Percentiles rank a stretch among this genome's conserved stretches.
Conservation (phyloP, 306 rosid species). For the Rosa rugosa region DNA sequence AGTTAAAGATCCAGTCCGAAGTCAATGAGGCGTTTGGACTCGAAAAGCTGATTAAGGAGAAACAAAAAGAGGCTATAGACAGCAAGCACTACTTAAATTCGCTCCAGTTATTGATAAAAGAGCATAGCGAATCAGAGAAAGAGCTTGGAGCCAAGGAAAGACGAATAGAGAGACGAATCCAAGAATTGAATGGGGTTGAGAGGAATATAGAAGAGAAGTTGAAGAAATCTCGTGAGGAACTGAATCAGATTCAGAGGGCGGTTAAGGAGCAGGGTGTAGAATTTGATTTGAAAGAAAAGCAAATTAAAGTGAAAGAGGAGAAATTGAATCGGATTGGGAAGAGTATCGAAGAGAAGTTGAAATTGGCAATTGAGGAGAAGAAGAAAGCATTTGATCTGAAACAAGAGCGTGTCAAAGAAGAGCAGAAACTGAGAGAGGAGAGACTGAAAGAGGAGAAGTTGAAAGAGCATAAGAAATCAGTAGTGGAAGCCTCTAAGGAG, state of each 20-base stretch:
- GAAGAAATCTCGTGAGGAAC: not conserved
- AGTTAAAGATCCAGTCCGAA: too few species aligned
- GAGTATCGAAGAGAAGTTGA: not conserved
- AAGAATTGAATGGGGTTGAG: not conserved
- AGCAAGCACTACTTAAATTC: slow-evolving; percentile 14
- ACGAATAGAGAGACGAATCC: not conserved
- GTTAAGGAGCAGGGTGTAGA: not conserved
- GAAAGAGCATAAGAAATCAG: too few species aligned
- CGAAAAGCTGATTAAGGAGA: slow-evolving; percentile 11
- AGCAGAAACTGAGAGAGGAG: too few species aligned
- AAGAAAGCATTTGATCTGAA: not conserved
- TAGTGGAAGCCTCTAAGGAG: too few species aligned
- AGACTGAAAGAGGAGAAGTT: too few species aligned
- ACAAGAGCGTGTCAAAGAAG: too few species aligned
- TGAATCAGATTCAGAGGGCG: too few species aligned
- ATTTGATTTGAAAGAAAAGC: not conserved
- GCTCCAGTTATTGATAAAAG: not conserved
- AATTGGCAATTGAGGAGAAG: slow-evolving; percentile 1
- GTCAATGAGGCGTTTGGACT: too few species aligned
- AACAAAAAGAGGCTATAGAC: slow-evolving; percentile 12
- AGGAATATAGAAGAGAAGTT: not conserved
- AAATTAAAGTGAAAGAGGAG: not conserved
- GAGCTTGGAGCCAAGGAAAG: not conserved
- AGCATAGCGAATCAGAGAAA: not conserved
- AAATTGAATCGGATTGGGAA: not conserved